phyloP scores from a whole-genome alignment of 2,329 filamentous ascomycete species.

The Cylindrodendrum hubeiense region DNA sequence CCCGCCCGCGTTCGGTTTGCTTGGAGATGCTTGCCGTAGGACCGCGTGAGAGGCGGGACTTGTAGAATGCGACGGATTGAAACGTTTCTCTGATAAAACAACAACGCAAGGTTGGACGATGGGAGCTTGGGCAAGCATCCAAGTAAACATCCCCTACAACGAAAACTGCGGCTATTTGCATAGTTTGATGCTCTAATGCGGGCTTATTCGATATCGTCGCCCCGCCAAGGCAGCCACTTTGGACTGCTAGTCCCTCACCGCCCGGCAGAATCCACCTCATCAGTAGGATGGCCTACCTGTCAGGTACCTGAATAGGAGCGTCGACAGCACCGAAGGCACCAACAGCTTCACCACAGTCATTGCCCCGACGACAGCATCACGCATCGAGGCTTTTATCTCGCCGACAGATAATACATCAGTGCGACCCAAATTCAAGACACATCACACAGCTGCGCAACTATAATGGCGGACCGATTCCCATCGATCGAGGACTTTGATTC shows the following conservation, averaged over 20 bases:
- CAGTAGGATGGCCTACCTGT: constrained; percentile 42
- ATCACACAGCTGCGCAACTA: constrained; percentile 8
- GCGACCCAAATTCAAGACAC: constrained; percentile 3
- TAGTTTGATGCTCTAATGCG: constrained; percentile 25
- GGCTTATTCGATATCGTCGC: constrained; percentile 36
- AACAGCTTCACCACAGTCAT: constrained; percentile 35
- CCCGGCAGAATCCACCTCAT: constrained; percentile 52
- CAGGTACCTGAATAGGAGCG: constrained; percentile 45
- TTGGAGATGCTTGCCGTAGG: constrained; percentile 31
- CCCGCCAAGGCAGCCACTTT: constrained; percentile 27
- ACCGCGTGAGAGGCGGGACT: constrained; percentile 32
- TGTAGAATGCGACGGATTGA: constrained; percentile 33
- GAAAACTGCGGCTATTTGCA: constrained; percentile 42
- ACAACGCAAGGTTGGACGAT: constrained; percentile 35
- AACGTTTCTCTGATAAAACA: constrained; percentile 40
- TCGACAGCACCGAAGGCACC: constrained; percentile 33
- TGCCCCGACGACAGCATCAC: constrained; percentile 21
- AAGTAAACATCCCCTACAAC: constrained; percentile 38
- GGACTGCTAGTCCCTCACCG: constrained; percentile 42
- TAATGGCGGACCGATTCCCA: constrained; percentile 84
- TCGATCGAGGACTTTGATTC: constrained; percentile 83
- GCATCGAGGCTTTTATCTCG: constrained; percentile 12
- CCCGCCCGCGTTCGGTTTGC: constrained; percentile 14
- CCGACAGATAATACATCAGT: background rate
- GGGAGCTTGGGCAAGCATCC: constrained; percentile 39